phyloP scores from a whole-genome alignment of 257 asterid species.

The Solanum bukasovii region DNA sequence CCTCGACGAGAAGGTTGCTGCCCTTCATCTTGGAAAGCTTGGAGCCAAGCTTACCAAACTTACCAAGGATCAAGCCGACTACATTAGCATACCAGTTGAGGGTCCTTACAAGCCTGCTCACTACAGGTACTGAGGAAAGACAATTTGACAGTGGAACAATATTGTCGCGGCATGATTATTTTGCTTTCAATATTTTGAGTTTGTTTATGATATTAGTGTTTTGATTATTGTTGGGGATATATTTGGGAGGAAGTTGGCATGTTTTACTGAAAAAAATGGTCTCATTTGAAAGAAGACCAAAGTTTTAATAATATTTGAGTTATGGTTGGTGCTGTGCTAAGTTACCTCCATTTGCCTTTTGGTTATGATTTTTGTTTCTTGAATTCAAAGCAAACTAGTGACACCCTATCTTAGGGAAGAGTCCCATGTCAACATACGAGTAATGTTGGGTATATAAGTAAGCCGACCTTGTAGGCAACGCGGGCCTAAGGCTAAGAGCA shows the following conservation, averaged over 20 bases:
- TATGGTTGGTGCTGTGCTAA: conserved; percentile 5
- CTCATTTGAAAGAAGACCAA: conserved; percentile 4
- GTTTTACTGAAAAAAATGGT: conserved; percentile 1
- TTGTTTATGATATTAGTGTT: neutral
- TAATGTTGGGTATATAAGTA: no score
- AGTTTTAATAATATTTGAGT: conserved; percentile 8
- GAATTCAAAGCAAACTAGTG: neutral
- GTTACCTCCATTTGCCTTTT: neutral
- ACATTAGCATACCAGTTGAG: conserved; percentile 41
- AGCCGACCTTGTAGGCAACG: no score
- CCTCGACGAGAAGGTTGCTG: conserved; percentile 57
- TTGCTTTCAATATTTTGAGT: neutral
- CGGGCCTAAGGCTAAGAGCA: no score
- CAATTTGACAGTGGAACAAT: neutral
- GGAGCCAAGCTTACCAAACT: conserved; percentile 59
- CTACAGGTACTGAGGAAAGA: conserved; percentile 39
- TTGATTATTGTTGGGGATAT: neutral
- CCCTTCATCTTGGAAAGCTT: conserved; percentile 52
- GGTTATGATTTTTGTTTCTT: neutral
- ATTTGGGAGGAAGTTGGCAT: neutral
- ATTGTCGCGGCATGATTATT: neutral
- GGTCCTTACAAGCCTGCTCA: conserved; percentile 61
- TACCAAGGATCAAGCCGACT: conserved; percentile 35
- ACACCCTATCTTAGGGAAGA: no score
- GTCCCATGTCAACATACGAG: no score